Evolutionary conservation across 495 filamentous ascomycete genomes (phyloP).

Genomic region (Annulohypoxylon moriforme): DNA sequence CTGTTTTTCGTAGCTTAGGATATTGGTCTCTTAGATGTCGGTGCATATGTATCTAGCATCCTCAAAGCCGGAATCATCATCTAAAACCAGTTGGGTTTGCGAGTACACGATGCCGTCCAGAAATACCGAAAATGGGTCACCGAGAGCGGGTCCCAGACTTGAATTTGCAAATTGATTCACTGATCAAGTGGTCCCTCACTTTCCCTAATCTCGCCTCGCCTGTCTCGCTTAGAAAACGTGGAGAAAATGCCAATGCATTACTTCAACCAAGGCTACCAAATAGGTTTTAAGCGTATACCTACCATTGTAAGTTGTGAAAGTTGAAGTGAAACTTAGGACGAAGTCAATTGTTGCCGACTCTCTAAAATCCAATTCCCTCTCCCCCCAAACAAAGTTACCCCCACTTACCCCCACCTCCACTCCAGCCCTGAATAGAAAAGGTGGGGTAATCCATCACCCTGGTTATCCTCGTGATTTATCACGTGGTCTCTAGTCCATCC

Average conservation of each 20-base stretch:
- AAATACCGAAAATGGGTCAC: conserved; percentile 20
- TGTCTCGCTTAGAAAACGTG: conserved; percentile 6
- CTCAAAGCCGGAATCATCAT: not conserved
- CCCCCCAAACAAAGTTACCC: too few relatives aligned
- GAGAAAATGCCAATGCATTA: conserved; percentile 4
- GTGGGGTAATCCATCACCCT: too few relatives aligned
- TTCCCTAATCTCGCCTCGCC: conserved; percentile 31
- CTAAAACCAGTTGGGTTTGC: not conserved
- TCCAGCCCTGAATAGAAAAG: too few relatives aligned
- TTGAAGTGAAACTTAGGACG: not conserved
- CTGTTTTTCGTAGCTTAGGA: not conserved
- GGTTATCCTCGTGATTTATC: too few relatives aligned
- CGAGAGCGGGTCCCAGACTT: conserved; percentile 22
- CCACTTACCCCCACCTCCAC: too few relatives aligned
- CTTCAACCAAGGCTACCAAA: not conserved
- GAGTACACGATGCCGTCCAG: conserved; percentile 1
- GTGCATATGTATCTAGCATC: not conserved
- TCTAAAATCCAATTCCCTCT: not conserved
- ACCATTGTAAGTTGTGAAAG: not conserved
- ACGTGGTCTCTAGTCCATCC: too few relatives aligned
- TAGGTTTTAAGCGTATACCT: not conserved
- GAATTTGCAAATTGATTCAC: not conserved
- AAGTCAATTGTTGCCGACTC: not conserved
- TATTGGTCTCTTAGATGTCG: not conserved
- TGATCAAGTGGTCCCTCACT: not conserved